Conservation (phyloP, 176 grass and related monocot genomes). For the Bothriochloa decipiens region DNA sequence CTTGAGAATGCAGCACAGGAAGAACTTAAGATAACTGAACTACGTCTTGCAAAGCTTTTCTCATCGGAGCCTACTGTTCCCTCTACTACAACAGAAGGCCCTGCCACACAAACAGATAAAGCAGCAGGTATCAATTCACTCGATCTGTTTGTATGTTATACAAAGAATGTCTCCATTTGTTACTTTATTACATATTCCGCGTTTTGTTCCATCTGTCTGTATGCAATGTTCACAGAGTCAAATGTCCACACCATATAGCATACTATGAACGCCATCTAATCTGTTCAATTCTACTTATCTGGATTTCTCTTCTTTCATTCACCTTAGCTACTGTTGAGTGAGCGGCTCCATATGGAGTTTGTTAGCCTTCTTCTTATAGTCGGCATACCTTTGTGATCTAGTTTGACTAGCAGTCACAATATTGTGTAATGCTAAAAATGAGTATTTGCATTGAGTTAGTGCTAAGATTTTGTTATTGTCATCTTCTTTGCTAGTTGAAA, state of each 20-base stretch:
- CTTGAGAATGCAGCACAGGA: constrained; percentile 87
- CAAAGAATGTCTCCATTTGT: constrained; percentile 14
- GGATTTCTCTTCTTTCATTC: not conserved
- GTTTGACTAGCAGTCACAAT: not conserved
- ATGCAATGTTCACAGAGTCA: not conserved
- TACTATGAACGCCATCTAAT: not conserved
- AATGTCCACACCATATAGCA: not conserved
- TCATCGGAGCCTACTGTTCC: constrained; percentile 40
- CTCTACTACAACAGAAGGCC: constrained; percentile 19
- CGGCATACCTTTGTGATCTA: not conserved
- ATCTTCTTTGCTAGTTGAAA: constrained; percentile 18
- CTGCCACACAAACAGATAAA: constrained; percentile 45
- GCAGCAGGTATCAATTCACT: constrained; percentile 56
- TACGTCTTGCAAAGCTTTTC: constrained; percentile 81
- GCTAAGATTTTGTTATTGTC: not conserved
- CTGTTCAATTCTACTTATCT: not conserved
- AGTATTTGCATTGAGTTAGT: not conserved
- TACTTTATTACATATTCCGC: not conserved
- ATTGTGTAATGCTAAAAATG: not conserved
- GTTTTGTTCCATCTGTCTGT: constrained; percentile 9
- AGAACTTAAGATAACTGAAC: constrained; percentile 85
- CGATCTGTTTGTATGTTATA: not conserved
- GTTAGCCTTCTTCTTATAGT: not conserved
- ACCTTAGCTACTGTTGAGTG: not conserved
- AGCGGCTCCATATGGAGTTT: not conserved